A percentile compares a stretch with the other conserved stretches of the same genome.
phyloP scores from a whole-genome alignment of 352 stramenopile species.

The Phytophthora syringae region DNA sequence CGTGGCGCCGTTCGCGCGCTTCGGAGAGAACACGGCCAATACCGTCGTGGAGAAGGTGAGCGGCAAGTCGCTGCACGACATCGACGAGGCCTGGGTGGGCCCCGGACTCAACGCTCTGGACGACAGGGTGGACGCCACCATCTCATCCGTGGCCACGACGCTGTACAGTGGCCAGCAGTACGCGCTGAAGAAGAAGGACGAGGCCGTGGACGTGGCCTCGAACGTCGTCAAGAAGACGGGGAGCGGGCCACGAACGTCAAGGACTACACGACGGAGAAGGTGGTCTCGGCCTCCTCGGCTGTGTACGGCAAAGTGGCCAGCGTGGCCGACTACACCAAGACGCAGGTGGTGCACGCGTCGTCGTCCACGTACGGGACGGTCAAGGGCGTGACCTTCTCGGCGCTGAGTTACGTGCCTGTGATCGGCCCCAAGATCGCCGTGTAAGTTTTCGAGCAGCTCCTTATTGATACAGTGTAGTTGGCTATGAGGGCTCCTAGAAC shows the following conservation, averaged over 20 bases:
- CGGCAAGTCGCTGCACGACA: conserved; percentile 62
- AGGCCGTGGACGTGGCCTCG: conserved; percentile 46
- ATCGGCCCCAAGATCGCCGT: conserved; percentile 56
- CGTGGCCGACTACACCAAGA: conserved; percentile 72
- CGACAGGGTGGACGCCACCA: conserved; percentile 67
- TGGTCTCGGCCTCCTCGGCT: conserved; percentile 39
- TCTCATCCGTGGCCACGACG: conserved; percentile 57
- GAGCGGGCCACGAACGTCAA: too few species aligned
- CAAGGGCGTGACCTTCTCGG: conserved; percentile 55
- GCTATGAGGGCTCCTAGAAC: conserved; percentile 9
- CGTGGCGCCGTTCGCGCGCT: conserved; percentile 55
- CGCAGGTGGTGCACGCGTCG: conserved; percentile 68
- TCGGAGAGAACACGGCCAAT: conserved; percentile 64
- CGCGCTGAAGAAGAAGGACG: conserved; percentile 75
- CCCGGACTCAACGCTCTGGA: conserved; percentile 64
- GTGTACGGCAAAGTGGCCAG: conserved; percentile 53
- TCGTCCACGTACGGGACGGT: conserved; percentile 70
- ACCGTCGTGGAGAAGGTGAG: conserved; percentile 61
- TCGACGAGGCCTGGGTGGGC: conserved; percentile 59
- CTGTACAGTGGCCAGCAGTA: conserved; percentile 69
- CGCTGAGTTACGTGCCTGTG: conserved; percentile 65
- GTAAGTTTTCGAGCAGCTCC: conserved; percentile 9
- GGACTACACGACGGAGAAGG: conserved; percentile 64
- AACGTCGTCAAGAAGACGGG: conserved; percentile 50
- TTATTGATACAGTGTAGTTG: conserved; percentile 29